These are phyloP conservation scores for Helianthus annuus DNA, from an alignment of 129 eudicot genomes.

Conservation along the genomic window DNA sequence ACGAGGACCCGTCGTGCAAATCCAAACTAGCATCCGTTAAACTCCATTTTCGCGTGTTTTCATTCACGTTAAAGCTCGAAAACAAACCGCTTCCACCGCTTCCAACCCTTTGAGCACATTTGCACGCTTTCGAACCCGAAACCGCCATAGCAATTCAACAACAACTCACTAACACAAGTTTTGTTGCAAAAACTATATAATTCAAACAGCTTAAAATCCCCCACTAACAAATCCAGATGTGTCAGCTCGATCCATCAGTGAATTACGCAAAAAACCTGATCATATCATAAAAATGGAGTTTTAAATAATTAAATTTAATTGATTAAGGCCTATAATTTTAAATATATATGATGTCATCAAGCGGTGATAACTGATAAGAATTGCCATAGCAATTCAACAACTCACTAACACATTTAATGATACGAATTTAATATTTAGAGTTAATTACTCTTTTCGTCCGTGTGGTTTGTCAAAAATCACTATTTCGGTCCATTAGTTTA, in stretches of 20 bases:
- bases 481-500: too few relatives aligned
- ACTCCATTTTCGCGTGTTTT: slow-evolving; percentile 44
- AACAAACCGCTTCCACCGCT: slow-evolving; percentile 18
- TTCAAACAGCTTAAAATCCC: slow-evolving; percentile 15
- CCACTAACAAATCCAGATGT: slow-evolving; percentile 41
- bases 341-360: background rate
- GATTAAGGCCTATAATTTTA: slow-evolving; percentile 4
- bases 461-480: too few relatives aligned
- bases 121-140: slow-evolving; percentile 10
- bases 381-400: too few relatives aligned
- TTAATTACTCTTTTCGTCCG: too few relatives aligned
- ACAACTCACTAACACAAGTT: slow-evolving; percentile 19
- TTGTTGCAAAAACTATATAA: background rate
- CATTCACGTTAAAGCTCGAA: slow-evolving; percentile 18
- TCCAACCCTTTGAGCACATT: slow-evolving; percentile 12
- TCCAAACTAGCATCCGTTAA: slow-evolving; percentile 23
- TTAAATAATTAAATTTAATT: too few relatives aligned
- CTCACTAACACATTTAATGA: too few relatives aligned
- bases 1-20: slow-evolving; percentile 42
- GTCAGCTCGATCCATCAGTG: slow-evolving; percentile 33
- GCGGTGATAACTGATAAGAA: too few relatives aligned
- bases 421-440: too few relatives aligned
- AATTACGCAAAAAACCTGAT: background rate
- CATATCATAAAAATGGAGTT: too few relatives aligned
- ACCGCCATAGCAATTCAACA: slow-evolving; percentile 44